Evolutionary conservation across 2,329 filamentous ascomycete species (phyloP).

Genomic region (Diaporthe velutina): DNA sequence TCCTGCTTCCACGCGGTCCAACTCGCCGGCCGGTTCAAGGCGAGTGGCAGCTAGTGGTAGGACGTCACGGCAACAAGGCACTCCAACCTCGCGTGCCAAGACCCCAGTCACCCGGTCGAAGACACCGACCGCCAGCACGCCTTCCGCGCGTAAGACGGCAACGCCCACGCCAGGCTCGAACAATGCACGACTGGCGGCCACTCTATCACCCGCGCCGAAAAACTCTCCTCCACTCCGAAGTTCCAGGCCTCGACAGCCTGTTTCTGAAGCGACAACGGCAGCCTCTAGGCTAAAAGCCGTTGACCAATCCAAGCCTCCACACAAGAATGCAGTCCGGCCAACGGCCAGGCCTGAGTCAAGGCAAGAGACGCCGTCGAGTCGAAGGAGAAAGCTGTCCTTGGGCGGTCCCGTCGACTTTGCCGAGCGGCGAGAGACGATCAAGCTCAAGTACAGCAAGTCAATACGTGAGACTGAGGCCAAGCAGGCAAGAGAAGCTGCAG

Average conservation of each 20-base stretch:
- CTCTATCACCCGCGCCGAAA: constrained; percentile 80
- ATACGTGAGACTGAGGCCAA: constrained; percentile 78
- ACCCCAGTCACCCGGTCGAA: constrained; percentile 58
- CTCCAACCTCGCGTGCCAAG: constrained; percentile 53
- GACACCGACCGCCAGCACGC: constrained; percentile 58
- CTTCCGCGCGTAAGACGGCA: constrained; percentile 53
- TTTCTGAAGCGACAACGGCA: constrained; percentile 80
- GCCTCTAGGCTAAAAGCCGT: constrained; percentile 76
- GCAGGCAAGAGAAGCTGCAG: constrained; percentile 66
- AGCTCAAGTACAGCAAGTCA: constrained; percentile 88
- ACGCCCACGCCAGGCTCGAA: constrained; percentile 57
- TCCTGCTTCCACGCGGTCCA: constrained; percentile 66
- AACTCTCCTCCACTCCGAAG: constrained; percentile 84
- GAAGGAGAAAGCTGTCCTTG: constrained; percentile 69
- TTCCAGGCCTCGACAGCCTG: constrained; percentile 83
- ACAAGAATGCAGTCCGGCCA: constrained; percentile 49
- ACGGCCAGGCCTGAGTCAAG: constrained; percentile 47
- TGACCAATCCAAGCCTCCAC: constrained; percentile 66
- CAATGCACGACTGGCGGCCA: constrained; percentile 75
- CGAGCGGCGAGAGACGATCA: constrained; percentile 83
- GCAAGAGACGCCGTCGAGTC: constrained; percentile 53
- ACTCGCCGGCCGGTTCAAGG: constrained; percentile 64
- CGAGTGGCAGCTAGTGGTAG: constrained; percentile 54
- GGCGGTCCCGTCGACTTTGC: constrained; percentile 84
- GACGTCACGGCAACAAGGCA: constrained; percentile 49